These are phyloP conservation scores for Canna indica DNA, from an alignment of 176 grass and related monocot genomes.

Conservation along the genomic window DNA sequence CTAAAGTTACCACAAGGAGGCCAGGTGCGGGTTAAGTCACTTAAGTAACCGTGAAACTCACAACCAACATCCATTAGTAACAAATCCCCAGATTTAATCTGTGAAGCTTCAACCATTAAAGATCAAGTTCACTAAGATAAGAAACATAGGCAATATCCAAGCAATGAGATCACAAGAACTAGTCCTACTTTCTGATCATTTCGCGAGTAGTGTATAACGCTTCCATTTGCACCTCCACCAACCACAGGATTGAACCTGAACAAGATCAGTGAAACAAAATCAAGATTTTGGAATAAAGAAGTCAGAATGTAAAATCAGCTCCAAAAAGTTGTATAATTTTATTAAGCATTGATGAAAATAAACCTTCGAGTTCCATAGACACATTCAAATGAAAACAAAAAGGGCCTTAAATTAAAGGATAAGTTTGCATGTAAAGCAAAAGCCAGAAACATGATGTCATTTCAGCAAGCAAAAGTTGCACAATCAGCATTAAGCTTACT, in stretches of 20 bases:
- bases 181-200: slow-evolving; percentile 66
- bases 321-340: no score
- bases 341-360: no score
- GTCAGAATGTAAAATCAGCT: background rate
- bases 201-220: slow-evolving; percentile 90
- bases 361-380: no score
- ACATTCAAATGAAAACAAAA: background rate
- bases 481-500: no score
- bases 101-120: slow-evolving; percentile 29
- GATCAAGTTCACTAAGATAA: slow-evolving; percentile 35
- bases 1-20: slow-evolving; percentile 68
- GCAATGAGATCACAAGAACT: background rate
- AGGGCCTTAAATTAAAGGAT: no score
- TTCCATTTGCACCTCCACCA: slow-evolving; percentile 72
- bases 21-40: slow-evolving; percentile 85
- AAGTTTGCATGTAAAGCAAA: no score
- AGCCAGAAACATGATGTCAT: background rate
- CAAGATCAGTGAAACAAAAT: slow-evolving; percentile 7
- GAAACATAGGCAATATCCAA: slow-evolving; percentile 1
- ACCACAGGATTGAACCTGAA: slow-evolving; percentile 93
- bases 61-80: slow-evolving; percentile 96
- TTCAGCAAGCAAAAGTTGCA: no score
- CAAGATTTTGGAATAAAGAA: background rate
- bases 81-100: slow-evolving; percentile 73
- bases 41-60: slow-evolving; percentile 94